Evolutionary conservation across 108 stramenopile genomes (phyloP).

Genomic region (Nitzschia sp.): DNA sequence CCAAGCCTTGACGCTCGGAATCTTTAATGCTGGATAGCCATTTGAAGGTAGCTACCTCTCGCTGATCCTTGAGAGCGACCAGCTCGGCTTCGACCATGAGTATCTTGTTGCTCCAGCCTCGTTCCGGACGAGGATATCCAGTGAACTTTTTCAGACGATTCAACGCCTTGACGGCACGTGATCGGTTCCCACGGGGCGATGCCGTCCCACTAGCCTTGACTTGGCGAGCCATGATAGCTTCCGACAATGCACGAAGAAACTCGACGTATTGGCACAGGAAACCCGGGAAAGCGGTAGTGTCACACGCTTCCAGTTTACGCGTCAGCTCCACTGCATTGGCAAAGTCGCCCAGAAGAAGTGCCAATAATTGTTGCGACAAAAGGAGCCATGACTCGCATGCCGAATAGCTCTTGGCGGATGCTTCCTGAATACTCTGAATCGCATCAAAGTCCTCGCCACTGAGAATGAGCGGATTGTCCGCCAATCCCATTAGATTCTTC

Average conservation of each 20-base stretch:
- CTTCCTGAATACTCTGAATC: not conserved
- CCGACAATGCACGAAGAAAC: not conserved
- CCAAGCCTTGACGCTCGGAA: slow-evolving; percentile 1
- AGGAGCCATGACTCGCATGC: not conserved
- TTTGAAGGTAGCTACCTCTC: not conserved
- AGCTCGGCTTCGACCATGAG: slow-evolving; percentile 22
- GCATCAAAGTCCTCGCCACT: slow-evolving; percentile 12
- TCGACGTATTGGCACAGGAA: not conserved
- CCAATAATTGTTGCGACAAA: not conserved
- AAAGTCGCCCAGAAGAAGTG: not conserved
- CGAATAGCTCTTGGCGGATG: not conserved
- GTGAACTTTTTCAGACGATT: not conserved
- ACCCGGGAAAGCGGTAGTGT: not conserved
- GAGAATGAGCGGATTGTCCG: slow-evolving; percentile 1
- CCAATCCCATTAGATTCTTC: not conserved
- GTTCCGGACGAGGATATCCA: not conserved
- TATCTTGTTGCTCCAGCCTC: slow-evolving; percentile 18
- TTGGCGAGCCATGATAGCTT: not conserved
- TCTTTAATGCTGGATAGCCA: slow-evolving; percentile 9
- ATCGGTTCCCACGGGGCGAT: no score
- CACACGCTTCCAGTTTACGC: not conserved
- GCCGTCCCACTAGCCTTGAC: not conserved
- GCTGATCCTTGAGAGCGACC: not conserved
- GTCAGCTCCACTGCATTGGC: not conserved
- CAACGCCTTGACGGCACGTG: not conserved